Evolutionary conservation across 1,284 basidiomycete species (phyloP).

Genomic region (Takashimella tepidaria): DNA sequence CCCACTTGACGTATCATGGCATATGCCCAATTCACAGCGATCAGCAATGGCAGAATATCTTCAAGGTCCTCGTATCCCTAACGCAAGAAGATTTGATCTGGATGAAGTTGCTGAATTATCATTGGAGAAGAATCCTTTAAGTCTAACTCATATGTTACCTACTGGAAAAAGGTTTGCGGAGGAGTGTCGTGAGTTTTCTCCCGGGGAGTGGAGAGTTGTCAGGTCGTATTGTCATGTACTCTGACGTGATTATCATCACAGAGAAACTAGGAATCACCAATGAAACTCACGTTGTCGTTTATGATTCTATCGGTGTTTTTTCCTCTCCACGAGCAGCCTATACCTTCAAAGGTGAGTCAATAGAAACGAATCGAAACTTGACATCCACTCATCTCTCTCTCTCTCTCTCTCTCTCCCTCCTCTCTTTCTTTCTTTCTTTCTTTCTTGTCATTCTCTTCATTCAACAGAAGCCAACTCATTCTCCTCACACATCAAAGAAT

Average conservation of each 20-base stretch:
- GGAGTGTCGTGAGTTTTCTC: conserved; percentile 45
- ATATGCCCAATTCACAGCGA: conserved; percentile 47
- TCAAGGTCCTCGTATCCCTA: conserved; percentile 58
- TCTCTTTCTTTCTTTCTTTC: not conserved
- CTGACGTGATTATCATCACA: too few relatives aligned
- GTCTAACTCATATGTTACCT: conserved; percentile 93
- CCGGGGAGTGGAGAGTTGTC: conserved; percentile 9
- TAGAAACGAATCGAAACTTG: conserved; percentile 1
- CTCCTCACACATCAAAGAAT: too few relatives aligned
- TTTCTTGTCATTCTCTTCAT: too few relatives aligned
- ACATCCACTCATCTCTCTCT: too few relatives aligned
- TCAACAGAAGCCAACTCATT: too few relatives aligned
- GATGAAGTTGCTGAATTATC: conserved; percentile 56
- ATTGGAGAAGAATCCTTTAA: conserved; percentile 57
- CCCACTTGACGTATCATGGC: conserved; percentile 46
- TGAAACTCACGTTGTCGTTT: conserved; percentile 79
- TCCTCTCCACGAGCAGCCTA: conserved; percentile 83
- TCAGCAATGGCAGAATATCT: conserved; percentile 41
- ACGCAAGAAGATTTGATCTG: conserved; percentile 73
- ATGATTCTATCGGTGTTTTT: conserved; percentile 82
- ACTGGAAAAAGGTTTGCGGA: conserved; percentile 68
- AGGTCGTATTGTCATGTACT: conserved; percentile 3
- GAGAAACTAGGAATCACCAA: conserved; percentile 69
- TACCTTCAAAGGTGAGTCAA: conserved; percentile 72
- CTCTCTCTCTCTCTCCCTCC: not conserved